Evolutionary conservation across 2,329 filamentous ascomycete species (phyloP).

Genomic region (Sporothrix brunneoviolacea): DNA sequence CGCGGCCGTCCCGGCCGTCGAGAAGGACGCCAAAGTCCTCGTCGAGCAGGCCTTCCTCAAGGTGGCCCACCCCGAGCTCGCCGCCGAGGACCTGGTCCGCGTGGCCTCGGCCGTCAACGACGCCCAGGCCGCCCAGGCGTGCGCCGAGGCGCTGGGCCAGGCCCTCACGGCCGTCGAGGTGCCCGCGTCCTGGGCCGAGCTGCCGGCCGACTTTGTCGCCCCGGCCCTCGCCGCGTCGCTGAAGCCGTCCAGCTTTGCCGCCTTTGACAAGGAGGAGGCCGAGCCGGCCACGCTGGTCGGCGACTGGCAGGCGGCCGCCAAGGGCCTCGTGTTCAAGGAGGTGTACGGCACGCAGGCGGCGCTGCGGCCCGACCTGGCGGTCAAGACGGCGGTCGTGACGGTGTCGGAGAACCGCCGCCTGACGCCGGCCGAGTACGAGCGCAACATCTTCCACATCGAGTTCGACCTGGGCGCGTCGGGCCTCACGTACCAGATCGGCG

Average conservation of each 20-base stretch:
- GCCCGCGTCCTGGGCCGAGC: constrained; percentile 71
- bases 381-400: constrained; percentile 79
- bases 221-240: constrained; percentile 56
- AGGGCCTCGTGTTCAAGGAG: constrained; percentile 89
- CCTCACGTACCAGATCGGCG: constrained; percentile 92
- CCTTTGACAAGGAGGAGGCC: constrained; percentile 68
- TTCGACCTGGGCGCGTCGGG: constrained; percentile 91
- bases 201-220: constrained; percentile 50
- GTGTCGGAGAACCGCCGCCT: constrained; percentile 95
- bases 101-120: constrained; percentile 52
- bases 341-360: constrained; percentile 68
- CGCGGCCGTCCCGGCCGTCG: constrained; percentile 58
- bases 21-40: constrained; percentile 58
- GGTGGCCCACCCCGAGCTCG: constrained; percentile 61
- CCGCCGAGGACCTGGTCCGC: constrained; percentile 58
- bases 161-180: constrained; percentile 68
- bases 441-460: constrained; percentile 99
- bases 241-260: constrained; percentile 72
- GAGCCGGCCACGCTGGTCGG: constrained; percentile 61
- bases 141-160: constrained; percentile 60
- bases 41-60: constrained; percentile 79
- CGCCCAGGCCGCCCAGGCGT: constrained; percentile 34
- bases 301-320: constrained; percentile 78
- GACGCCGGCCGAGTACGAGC: constrained; percentile 82
- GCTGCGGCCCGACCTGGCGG: constrained; percentile 77